phyloP scores from a whole-genome alignment of 768 basidiomycete species.

The Hygrophoropsis aurantiaca region DNA sequence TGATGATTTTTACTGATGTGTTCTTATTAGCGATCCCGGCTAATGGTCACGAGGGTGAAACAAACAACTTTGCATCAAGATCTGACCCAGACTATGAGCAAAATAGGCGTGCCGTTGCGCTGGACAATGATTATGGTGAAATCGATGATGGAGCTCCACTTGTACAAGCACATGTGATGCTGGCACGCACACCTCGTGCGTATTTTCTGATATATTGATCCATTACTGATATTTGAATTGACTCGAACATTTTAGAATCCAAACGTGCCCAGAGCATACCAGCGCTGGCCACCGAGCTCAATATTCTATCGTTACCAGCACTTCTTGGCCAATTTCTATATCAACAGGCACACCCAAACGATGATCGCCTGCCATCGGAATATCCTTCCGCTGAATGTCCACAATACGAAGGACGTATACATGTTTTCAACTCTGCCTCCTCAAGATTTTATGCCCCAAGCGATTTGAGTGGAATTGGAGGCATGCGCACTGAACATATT shows the following conservation, averaged over 20 bases:
- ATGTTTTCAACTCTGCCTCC: neutral
- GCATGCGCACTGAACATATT: constrained; percentile 7
- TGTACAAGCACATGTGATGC: too few relatives aligned
- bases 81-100: too few relatives aligned
- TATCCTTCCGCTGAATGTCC: constrained; percentile 7
- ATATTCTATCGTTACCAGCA: neutral
- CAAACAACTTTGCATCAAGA: too few relatives aligned
- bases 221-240: neutral
- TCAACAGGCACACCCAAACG: constrained; percentile 1
- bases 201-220: neutral
- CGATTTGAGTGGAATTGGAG: constrained; percentile 4
- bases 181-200: neutral
- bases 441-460: constrained; percentile 8
- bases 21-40: too few relatives aligned
- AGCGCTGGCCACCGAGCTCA: neutral
- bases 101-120: too few relatives aligned
- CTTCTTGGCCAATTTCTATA: constrained; percentile 3
- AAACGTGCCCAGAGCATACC: neutral
- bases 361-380: neutral
- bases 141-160: too few relatives aligned
- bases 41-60: too few relatives aligned
- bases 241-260: neutral
- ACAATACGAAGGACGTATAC: constrained; percentile 1
- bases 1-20: too few relatives aligned
- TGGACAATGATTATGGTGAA: too few relatives aligned